Percentiles rank a stretch among this genome's conserved stretches.
phyloP scores from a whole-genome alignment of 2,329 filamentous ascomycete genomes.

The Huntiella omanensis region DNA sequence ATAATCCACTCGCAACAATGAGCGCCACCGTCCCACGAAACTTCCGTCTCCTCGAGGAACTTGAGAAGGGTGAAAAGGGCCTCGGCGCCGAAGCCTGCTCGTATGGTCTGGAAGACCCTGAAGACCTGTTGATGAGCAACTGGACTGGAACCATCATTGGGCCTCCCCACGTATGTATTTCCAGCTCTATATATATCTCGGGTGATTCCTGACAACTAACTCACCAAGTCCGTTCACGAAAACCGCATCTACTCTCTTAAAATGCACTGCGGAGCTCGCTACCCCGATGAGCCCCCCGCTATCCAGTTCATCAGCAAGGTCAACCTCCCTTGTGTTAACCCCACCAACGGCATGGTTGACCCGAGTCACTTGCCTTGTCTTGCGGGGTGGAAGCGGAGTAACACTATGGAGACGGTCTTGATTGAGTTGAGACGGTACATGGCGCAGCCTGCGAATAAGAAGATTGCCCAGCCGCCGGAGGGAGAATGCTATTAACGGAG shows the following conservation, averaged over 20 bases:
- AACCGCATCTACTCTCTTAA: constrained; percentile 98
- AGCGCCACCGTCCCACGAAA: constrained; percentile 65
- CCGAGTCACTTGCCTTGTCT: constrained; percentile 68
- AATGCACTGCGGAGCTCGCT: constrained; percentile 80
- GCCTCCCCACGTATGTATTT: constrained; percentile 64
- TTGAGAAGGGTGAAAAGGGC: constrained; percentile 98
- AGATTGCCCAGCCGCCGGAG: constrained; percentile 83
- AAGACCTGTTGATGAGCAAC: constrained; percentile 92
- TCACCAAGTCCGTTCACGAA: constrained; percentile 67
- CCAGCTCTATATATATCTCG: neutral
- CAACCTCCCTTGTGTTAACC: constrained; percentile 88
- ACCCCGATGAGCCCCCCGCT: constrained; percentile 74
- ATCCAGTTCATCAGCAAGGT: constrained; percentile 88
- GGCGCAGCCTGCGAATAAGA: constrained; percentile 82
- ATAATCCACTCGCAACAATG: constrained; percentile 16
- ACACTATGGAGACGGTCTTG: constrained; percentile 86
- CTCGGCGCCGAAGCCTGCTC: constrained; percentile 92
- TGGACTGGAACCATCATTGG: constrained; percentile 98
- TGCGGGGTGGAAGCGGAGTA: constrained; percentile 76
- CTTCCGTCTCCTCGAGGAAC: constrained; percentile 88
- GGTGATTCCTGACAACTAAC: constrained; percentile 3
- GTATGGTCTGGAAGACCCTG: constrained; percentile 82
- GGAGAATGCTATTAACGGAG: constrained; percentile 34
- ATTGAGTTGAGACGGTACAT: constrained; percentile 85
- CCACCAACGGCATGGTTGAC: constrained; percentile 65